Conservation (phyloP, 2,329 filamentous ascomycete genomes). For the Didymellaceae sp. region DNA sequence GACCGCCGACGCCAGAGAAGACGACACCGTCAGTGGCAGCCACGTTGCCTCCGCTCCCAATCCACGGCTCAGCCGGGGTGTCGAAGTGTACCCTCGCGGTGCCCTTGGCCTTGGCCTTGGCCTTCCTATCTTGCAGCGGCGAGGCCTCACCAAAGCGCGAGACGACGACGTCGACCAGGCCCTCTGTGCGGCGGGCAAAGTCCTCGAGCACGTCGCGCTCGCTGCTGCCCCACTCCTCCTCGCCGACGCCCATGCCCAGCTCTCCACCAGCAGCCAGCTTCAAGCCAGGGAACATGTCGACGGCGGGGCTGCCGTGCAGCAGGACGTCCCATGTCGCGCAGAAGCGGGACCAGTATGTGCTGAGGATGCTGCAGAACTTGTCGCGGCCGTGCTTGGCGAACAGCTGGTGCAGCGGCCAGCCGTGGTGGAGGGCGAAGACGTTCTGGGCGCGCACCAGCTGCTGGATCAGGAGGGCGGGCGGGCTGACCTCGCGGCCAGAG, state of each 20-base stretch:
- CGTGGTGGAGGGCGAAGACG: conserved; percentile 88
- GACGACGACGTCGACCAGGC: conserved; percentile 85
- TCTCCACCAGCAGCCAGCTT: conserved; percentile 91
- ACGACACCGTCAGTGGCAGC: conserved; percentile 80
- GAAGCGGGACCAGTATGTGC: conserved; percentile 81
- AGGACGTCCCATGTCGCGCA: conserved; percentile 80
- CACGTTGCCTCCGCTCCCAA: conserved; percentile 73
- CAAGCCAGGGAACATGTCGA: conserved; percentile 79
- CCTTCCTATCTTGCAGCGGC: conserved; percentile 33
- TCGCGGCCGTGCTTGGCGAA: conserved; percentile 68
- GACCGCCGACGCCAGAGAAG: conserved; percentile 78
- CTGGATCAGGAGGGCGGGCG: conserved; percentile 75
- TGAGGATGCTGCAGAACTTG: conserved; percentile 74
- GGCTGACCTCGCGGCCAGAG: conserved; percentile 88
- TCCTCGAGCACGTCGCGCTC: conserved; percentile 93
- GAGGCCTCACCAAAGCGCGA: conserved; percentile 77
- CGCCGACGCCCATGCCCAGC: conserved; percentile 90
- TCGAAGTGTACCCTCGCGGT: conserved; percentile 11
- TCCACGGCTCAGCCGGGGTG: conserved; percentile 64
- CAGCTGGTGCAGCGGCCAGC: conserved; percentile 72
- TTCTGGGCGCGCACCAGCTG: conserved; percentile 84
- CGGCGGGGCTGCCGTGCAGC: conserved; percentile 85
- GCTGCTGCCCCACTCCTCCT: conserved; percentile 92
- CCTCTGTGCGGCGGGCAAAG: conserved; percentile 79
- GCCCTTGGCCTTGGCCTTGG: conserved; percentile 8